Percentiles rank a stretch among this genome's conserved stretches.
phyloP scores from a whole-genome alignment of 2,329 filamentous ascomycete genomes.

The Botrytis byssoidea region DNA sequence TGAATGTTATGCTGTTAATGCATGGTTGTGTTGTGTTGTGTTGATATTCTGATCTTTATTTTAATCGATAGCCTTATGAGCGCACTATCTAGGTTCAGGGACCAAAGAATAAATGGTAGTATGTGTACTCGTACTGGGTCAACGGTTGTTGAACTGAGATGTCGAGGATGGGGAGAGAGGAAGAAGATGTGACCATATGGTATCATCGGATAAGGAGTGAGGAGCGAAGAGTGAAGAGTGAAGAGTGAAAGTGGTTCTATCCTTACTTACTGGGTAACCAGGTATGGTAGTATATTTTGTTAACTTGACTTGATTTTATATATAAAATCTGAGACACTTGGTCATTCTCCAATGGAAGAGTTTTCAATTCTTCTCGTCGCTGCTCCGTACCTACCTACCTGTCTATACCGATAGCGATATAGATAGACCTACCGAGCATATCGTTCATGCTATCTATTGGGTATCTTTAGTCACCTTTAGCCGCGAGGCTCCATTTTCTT shows the following conservation, averaged over 20 bases:
- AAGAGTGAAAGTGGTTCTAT: not conserved
- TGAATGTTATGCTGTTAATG: not conserved
- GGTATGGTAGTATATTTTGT: not conserved
- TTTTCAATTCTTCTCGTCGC: not conserved
- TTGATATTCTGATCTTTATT: not conserved
- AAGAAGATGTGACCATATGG: not conserved
- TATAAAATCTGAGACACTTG: slow-evolving; percentile 5
- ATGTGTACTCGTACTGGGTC: not conserved
- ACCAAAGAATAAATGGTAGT: not conserved
- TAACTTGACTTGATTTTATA: not conserved
- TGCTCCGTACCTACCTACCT: not conserved
- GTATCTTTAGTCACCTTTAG: slow-evolving; percentile 7
- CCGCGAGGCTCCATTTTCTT: slow-evolving; percentile 14
- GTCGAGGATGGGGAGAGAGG: not conserved
- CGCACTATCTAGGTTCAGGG: slow-evolving; percentile 2
- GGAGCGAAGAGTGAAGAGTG: not conserved
- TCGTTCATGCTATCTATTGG: slow-evolving; percentile 2
- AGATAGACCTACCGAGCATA: not conserved
- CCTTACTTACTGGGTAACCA: not conserved
- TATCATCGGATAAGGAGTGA: slow-evolving; percentile 7
- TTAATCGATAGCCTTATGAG: not conserved
- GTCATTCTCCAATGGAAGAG: slow-evolving; percentile 3
- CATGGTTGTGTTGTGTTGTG: not conserved
- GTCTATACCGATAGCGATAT: not conserved
- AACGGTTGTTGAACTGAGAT: not conserved